Percentiles rank a stretch among this genome's conserved stretches.
These are phyloP conservation scores for Didymella arachidicola DNA, from an alignment of 2,329 filamentous ascomycete genomes.

Conservation along the genomic window DNA sequence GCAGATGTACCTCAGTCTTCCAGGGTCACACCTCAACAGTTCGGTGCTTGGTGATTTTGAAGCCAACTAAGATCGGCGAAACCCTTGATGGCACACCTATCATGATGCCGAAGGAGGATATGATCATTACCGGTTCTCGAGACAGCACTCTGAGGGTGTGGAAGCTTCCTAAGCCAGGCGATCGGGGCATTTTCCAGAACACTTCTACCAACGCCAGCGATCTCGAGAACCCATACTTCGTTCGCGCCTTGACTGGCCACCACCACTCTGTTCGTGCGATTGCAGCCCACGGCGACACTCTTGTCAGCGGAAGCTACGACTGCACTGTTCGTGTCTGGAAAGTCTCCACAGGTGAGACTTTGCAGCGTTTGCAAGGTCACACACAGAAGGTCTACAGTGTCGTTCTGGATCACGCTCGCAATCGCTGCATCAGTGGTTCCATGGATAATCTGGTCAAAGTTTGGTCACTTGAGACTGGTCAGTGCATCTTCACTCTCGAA, in stretches of 20 bases:
- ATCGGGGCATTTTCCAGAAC: conserved; percentile 79
- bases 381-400: conserved; percentile 96
- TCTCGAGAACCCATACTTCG: conserved; percentile 91
- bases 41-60: conserved; percentile 90
- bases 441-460: conserved; percentile 99
- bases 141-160: conserved; percentile 94
- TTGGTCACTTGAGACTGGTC: conserved; percentile 89
- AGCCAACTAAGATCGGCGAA: conserved; percentile 80
- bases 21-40: conserved; percentile 98
- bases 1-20: conserved; percentile 92
- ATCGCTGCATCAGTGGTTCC: conserved; percentile 94
- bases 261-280: conserved; percentile 95
- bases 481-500: conserved; percentile 86
- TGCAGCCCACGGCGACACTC: conserved; percentile 89
- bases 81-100: conserved; percentile 75
- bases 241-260: conserved; percentile 85
- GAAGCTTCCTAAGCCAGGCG: conserved; percentile 84
- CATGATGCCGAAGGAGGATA: conserved; percentile 90
- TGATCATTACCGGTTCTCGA: conserved; percentile 96
- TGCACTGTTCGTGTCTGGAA: conserved; percentile 95
- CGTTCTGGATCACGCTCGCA: conserved; percentile 88
- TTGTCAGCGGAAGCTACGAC: conserved; percentile 98
- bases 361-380: conserved; percentile 86
- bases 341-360: conserved; percentile 89
- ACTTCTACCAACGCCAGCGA: conserved; percentile 76